Evolutionary conservation across 306 rosid species (phyloP).

Genomic region (Coriaria nepalensis): DNA sequence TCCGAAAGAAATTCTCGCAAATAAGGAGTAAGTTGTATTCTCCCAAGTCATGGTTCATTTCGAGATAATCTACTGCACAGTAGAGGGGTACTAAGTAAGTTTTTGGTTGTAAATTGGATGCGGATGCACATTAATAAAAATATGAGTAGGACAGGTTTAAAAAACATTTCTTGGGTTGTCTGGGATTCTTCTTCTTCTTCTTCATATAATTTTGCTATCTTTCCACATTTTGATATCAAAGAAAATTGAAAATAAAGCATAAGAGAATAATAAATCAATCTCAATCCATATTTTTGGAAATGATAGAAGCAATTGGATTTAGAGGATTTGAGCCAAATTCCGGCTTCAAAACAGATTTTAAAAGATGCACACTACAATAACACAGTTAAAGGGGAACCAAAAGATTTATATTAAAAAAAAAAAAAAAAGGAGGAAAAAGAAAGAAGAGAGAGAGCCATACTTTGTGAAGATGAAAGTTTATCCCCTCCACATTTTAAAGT

Average conservation of each 20-base stretch:
- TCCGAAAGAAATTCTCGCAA: constrained; percentile 62
- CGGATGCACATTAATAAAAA: constrained; percentile 74
- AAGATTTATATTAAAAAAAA: no score
- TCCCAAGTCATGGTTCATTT: constrained; percentile 81
- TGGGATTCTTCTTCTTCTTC: constrained; percentile 18
- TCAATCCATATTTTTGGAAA: no score
- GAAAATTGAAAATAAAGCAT: constrained; percentile 63
- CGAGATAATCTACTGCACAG: constrained; percentile 75
- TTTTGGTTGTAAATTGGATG: constrained; percentile 62
- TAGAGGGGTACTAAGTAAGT: constrained; percentile 43
- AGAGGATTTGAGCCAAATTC: no score
- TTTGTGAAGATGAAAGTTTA: constrained; percentile 78
- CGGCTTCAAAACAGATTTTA: no score
- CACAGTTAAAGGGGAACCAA: no score
- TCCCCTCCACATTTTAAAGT: constrained; percentile 37
- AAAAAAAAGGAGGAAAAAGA: no score
- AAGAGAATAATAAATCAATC: no score
- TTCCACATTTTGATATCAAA: constrained; percentile 75
- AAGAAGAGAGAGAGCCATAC: constrained; percentile 17
- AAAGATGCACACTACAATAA: no score
- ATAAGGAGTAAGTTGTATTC: constrained; percentile 65
- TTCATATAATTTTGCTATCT: constrained; percentile 42
- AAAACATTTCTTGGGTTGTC: constrained; percentile 20
- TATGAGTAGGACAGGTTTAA: constrained; percentile 41
- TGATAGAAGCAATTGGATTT: no score